phyloP scores from a whole-genome alignment of 192 early-diverging fungal species.

The Piromyces sp. region DNA sequence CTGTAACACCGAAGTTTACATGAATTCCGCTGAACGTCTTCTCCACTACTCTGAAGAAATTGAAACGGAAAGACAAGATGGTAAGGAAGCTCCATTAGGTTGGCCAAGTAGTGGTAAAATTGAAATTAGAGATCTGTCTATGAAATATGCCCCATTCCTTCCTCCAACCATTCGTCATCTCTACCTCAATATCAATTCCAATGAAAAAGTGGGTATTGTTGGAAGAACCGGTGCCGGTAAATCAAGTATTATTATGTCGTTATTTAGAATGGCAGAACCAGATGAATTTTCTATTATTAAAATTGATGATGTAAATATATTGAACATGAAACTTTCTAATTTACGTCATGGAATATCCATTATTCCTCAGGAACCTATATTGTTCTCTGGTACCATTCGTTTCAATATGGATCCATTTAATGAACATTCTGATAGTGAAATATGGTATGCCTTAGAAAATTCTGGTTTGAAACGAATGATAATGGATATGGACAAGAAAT shows the following conservation, averaged over 20 bases:
- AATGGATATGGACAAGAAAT: too few relatives aligned
- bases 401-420: constrained; percentile 7
- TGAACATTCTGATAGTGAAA: constrained; percentile 2
- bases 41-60: constrained; percentile 19
- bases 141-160: constrained; percentile 24
- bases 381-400: constrained; percentile 19
- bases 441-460: not conserved
- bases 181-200: constrained; percentile 10
- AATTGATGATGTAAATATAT: constrained; percentile 19
- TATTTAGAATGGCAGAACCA: constrained; percentile 13
- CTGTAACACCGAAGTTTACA: constrained; percentile 43
- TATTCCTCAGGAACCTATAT: constrained; percentile 23
- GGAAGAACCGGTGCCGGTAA: constrained; percentile 36
- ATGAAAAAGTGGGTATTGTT: constrained; percentile 29
- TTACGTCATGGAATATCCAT: constrained; percentile 14
- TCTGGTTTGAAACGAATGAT: too few relatives aligned
- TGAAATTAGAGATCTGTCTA: constrained; percentile 14
- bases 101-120: constrained; percentile 33
- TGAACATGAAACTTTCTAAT: constrained; percentile 7
- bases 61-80: constrained; percentile 15
- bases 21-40: constrained; percentile 41
- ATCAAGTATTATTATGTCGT: constrained; percentile 37
- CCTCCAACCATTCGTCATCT: constrained; percentile 24
- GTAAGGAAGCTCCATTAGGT: constrained; percentile 2
- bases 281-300: constrained; percentile 5